Evolutionary conservation across 176 grass and related monocot genomes (phyloP), one percentile per base, ranked within the genome.

Genomic region (Puccinellia tenuiflora): DNA sequence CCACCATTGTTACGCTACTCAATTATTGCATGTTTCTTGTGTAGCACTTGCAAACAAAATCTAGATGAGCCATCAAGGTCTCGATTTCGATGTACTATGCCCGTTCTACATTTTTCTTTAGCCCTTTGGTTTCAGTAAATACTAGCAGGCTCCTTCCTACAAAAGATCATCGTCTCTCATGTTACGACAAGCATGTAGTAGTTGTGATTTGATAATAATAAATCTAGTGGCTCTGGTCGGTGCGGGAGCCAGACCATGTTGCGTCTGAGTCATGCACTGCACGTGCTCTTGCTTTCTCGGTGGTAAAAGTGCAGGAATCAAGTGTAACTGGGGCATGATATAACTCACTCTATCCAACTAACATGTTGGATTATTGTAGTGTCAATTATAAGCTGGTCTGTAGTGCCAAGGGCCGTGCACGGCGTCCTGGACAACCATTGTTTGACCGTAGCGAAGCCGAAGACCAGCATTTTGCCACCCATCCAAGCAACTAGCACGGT

Each of bases 391-490:
- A 42, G 24, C 20, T 52, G 79, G 51, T 65, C 82, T 77, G 61
- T 65, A 61, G 24, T 42, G 35, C 67, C 22, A 35, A 43, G 21
- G 45, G 81, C 17, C 78, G 34, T 71, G 76, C 67, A 47, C 10
- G 45, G 59, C 61, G 53, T 40, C 62, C 62, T 76, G n/a, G 47
- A 71, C 68, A 87, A 40, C 52, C 25, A 83, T 69, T 43, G 79
- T 87, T 90, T 84, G 88, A 87, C 84, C 68, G 31, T 47, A 50
- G 75, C 79, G 57, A 67, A 79, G 73, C 59, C 40, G 50, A 71
- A 38, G 28, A 52, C 82, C 69, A 60, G 75, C 88, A 86, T 68
- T 86, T 63, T 69, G 88, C 80, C 68, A 76, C 88, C 31, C 48
- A 39, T 52, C 61, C 60, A 80, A 84, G 80, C 68, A 75, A 84